A percentile compares a stretch with the other conserved stretches of the same genome.
Evolutionary conservation across 176 grass and related monocot genomes (phyloP).

Genomic region (Secale cereale): DNA sequence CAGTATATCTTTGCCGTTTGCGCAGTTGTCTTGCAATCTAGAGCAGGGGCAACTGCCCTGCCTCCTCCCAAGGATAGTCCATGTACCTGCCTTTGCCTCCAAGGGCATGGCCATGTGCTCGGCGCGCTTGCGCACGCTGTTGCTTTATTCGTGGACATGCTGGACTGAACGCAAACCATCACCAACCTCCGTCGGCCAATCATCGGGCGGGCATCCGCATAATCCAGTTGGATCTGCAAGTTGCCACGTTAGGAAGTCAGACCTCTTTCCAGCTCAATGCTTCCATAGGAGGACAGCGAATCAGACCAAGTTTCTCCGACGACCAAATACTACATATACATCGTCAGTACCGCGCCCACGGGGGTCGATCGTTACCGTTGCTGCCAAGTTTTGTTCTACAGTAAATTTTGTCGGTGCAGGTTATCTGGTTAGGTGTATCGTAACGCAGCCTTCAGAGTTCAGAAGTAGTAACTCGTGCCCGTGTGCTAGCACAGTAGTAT

Average conservation of each 20-base stretch:
- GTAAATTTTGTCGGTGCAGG: background rate
- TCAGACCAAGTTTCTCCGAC: background rate
- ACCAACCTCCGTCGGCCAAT: constrained; percentile 19
- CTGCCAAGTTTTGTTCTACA: background rate
- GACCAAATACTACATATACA: background rate
- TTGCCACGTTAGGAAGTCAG: constrained; percentile 30
- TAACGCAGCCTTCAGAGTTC: background rate
- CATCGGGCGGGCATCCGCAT: background rate
- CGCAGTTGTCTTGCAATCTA: background rate
- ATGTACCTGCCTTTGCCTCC: constrained; percentile 27
- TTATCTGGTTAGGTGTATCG: background rate
- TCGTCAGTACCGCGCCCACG: background rate
- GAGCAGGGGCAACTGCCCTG: background rate
- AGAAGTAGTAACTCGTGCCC: background rate
- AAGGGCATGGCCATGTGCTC: constrained; percentile 34
- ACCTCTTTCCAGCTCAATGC: constrained; percentile 20
- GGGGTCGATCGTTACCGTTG: constrained; percentile 13
- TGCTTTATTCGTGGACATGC: constrained; percentile 38
- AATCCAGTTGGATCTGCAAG: constrained; percentile 13
- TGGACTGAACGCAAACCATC: background rate
- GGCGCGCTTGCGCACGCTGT: background rate
- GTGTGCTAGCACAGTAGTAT: background rate
- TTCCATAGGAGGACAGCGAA: background rate
- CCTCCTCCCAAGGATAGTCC: background rate
- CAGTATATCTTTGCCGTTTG: background rate